Evolutionary conservation across 257 asterid species (phyloP).

Genomic region (Henckelia pumila): DNA sequence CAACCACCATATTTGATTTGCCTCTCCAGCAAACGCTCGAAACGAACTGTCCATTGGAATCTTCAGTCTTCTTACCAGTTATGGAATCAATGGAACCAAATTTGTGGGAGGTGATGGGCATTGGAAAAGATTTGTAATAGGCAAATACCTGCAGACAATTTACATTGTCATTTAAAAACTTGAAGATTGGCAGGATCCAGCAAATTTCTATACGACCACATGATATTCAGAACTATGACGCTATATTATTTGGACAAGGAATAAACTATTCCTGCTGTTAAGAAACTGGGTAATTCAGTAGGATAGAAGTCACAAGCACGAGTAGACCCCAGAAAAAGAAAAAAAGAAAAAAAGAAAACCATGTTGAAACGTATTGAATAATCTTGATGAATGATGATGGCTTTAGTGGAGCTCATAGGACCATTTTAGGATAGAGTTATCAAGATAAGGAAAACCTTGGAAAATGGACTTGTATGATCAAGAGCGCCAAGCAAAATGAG

Average conservation of each 20-base stretch:
- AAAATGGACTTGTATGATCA: neutral
- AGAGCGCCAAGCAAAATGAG: slow-evolving; percentile 8
- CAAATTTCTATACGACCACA: neutral
- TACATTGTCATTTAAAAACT: slow-evolving; percentile 1
- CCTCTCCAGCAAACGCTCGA: slow-evolving; percentile 93
- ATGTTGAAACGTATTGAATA: neutral
- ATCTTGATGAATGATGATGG: neutral
- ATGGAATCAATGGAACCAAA: slow-evolving; percentile 83
- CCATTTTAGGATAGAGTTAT: no score
- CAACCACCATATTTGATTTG: slow-evolving; percentile 70
- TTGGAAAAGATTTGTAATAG: slow-evolving; percentile 70
- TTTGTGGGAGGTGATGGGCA: no score
- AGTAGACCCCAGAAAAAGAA: neutral
- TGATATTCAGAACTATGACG: slow-evolving; percentile 11
- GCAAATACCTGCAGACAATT: slow-evolving; percentile 58
- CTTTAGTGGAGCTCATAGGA: no score
- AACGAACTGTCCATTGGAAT: slow-evolving; percentile 80
- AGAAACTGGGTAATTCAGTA: no score
- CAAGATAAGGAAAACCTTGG: neutral
- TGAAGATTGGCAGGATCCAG: slow-evolving; percentile 17
- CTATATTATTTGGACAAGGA: neutral
- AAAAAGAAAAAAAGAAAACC: no score
- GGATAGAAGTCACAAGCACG: no score
- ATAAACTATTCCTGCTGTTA: neutral
- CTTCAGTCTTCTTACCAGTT: slow-evolving; percentile 77